Evolutionary conservation across 768 basidiomycete species (phyloP), one percentile per base, ranked within the genome.

Genomic region (Gymnopilus junonius): DNA sequence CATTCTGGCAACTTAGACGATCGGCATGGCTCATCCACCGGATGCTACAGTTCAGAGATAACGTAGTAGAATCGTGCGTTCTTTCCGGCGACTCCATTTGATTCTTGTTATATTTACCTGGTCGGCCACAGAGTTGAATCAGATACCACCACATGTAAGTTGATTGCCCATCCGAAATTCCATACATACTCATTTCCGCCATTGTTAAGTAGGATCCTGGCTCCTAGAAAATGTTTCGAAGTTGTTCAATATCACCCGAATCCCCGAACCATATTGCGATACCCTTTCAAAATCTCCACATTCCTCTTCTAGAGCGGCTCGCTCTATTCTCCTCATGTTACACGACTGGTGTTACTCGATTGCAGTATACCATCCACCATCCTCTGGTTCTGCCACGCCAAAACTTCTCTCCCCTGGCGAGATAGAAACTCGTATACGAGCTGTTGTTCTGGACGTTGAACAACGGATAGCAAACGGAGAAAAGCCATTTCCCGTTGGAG

Each of bases 321-420:
- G 82, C 3, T 87, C 87, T 66, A 76, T 95, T 46, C 78, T 91
- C 23, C 78, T 97, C 42, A 83, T 94, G 74, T 76, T 89, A 5
- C 85, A 91, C 65, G 89, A 92, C 75, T 93, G 88, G 84, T 87
- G 87, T 67, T 97, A 97, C 69, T 80, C 87, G 1, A 78, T 98
- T 60, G 85, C 87, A 29, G 89, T 93, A 0, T 86, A 88, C 67
- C 79, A 82, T 23, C 75, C 79, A 14, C 73, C 74, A 5, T 55
- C 67, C n/a, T 46, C 62, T 8, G 58, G 55, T 42, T 50, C 75
- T 74, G 35, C 75, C 58, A 60, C 71, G 21, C 63, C 70, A 34
- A 66, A 66, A 45, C 69, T 82, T 25, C 67, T 82, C 51, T 63
- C 71, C 7, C 79, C 80, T 3, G 69, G 69, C 27, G 76, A 79